phyloP scores from a whole-genome alignment of 2,329 filamentous ascomycete genomes.

The Pseudogymnoascus sp. region DNA sequence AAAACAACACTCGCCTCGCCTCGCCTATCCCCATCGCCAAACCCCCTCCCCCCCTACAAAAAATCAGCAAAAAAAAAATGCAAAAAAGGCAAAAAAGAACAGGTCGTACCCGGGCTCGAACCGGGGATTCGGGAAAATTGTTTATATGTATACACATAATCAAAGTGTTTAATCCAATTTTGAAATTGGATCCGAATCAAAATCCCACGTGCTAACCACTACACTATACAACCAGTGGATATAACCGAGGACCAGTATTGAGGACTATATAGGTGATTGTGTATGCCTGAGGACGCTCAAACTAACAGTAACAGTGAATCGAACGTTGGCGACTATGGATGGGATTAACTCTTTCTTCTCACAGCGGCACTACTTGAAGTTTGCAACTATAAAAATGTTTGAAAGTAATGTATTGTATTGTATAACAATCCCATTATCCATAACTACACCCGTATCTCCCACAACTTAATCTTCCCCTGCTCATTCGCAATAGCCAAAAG shows the following conservation, averaged over 20 bases:
- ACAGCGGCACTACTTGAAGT: neutral
- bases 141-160: neutral
- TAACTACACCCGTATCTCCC: conserved; percentile 57
- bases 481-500: conserved; percentile 84
- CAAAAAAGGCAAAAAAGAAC: neutral
- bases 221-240: neutral
- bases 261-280: neutral
- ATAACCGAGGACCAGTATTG: neutral
- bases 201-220: conserved; percentile 5
- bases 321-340: too few species aligned
- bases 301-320: too few species aligned
- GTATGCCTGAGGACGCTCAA: too few species aligned
- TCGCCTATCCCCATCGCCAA: neutral
- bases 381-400: neutral
- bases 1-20: neutral
- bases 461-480: conserved; percentile 76
- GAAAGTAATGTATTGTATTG: neutral
- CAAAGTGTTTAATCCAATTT: neutral
- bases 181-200: neutral
- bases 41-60: neutral
- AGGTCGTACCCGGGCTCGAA: conserved; percentile 4
- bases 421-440: neutral
- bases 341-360: too few species aligned
- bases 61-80: neutral
- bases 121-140: conserved; percentile 5